Evolutionary conservation across 257 asterid species (phyloP), one percentile per base, ranked within the genome.

Genomic region (Solanum okadae): DNA sequence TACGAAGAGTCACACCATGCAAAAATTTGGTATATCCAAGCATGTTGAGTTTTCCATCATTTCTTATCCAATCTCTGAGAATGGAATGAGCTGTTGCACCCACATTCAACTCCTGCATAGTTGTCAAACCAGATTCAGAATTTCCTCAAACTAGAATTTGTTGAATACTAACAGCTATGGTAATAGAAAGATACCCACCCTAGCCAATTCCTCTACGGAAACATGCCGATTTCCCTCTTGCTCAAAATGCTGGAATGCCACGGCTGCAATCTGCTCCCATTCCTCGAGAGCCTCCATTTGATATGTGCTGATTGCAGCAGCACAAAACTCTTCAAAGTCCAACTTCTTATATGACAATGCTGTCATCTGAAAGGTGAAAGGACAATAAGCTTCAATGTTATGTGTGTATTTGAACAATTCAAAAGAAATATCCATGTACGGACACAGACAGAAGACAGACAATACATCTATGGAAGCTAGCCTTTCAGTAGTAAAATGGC

Each of bases 1-100:
- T 92, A 5, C 98, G 98, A 86, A 94, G 92, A 6, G 99, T 95
- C 90, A 95, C 94, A 79, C 99, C 99, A 85, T 96, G 99, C 94
- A 96, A 95, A 92, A 95, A 94, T 93, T 95, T 96, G 78, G 98
- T 94, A 86, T 93, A 96, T 40, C 99, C 99, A 84, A 95, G 91
- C 86, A 96, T 89, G 88, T 94, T 93, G 70, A 96, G 97, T 89
- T 93, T 96, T 59, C 98, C 98, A 29, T 94, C 94, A 76, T 92
- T 91, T 90, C 93, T 93, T 76, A 94, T 85, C 98, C 99, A 96
- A 84, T 96, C 99, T 86, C 94, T 92, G 37, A 95, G 96, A 90
- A 93, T 88, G 22, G 95, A 91, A 92, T 94, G 94, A 49, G 98
- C 96, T 23, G 94, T 90, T 0, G 95, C 92, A 40, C 98, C 99